Percentiles rank a stretch among this genome's conserved stretches.
Evolutionary conservation across 768 basidiomycete genomes (phyloP).

Genomic region (Sporobolomyces pararoseus): DNA sequence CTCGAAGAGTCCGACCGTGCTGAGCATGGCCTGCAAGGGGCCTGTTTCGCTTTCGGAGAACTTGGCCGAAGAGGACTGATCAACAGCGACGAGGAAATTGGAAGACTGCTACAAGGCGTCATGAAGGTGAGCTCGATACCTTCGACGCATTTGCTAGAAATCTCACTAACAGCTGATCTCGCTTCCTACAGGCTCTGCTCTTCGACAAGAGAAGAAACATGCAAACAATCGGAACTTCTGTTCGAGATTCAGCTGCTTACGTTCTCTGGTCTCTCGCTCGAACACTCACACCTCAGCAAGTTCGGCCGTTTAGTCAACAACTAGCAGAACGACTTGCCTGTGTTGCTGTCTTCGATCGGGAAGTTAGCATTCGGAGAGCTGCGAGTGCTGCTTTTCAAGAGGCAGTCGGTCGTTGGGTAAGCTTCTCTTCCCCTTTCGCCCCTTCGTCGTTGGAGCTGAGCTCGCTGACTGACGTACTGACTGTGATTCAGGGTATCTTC

Average conservation of each 20-base stretch:
- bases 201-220: slow-evolving; percentile 89
- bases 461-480: no score
- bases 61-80: slow-evolving; percentile 74
- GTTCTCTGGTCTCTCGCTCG: slow-evolving; percentile 91
- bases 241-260: slow-evolving; percentile 91
- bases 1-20: slow-evolving; percentile 55
- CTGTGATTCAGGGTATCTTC: slow-evolving; percentile 76
- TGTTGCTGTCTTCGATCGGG: slow-evolving; percentile 83
- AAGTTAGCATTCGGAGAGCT: slow-evolving; percentile 87
- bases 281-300: slow-evolving; percentile 60
- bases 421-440: slow-evolving; percentile 44
- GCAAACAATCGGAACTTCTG: slow-evolving; percentile 88
- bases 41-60: slow-evolving; percentile 86
- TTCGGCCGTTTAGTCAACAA: slow-evolving; percentile 61
- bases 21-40: slow-evolving; percentile 86
- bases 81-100: slow-evolving; percentile 52
- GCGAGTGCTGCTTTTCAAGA: slow-evolving; percentile 98
- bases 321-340: slow-evolving; percentile 71
- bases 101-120: slow-evolving; percentile 70
- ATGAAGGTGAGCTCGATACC: slow-evolving; percentile 59
- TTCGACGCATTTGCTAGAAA: neutral
- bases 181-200: slow-evolving; percentile 64
- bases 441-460: neutral
- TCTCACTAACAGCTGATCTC: neutral
- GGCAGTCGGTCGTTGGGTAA: slow-evolving; percentile 85